phyloP scores from a whole-genome alignment of 805 yeast species.

The Scheffersomyces ergatensis region DNA sequence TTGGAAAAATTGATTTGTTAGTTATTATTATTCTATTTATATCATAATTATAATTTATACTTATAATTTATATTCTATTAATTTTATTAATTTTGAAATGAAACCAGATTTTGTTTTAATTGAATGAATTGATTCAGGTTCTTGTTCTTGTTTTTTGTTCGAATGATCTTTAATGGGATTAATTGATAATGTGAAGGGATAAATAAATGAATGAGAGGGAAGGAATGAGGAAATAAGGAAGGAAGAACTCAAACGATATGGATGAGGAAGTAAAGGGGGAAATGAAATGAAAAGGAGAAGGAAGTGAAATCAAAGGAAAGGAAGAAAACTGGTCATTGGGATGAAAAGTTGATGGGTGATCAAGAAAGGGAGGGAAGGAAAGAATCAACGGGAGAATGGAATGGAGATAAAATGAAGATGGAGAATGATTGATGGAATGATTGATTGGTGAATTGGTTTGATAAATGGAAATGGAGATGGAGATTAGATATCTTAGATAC shows the following conservation, averaged over 20 bases:
- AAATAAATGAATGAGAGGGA: conserved; percentile 2
- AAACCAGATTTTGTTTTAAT: neutral
- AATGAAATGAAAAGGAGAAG: conserved; percentile 2
- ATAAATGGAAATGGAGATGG: too few relatives aligned
- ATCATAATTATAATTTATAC: too few relatives aligned
- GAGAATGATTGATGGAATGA: too few relatives aligned
- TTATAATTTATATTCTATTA: too few relatives aligned
- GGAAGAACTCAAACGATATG: neutral
- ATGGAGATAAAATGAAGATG: too few relatives aligned
- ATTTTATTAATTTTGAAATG: neutral
- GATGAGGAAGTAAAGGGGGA: conserved; percentile 3
- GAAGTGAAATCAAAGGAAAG: conserved; percentile 2
- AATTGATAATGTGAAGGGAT: conserved; percentile 1
- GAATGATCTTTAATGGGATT: neutral
- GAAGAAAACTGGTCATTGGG: conserved; percentile 1
- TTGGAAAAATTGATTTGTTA: neutral
- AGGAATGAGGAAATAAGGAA: conserved; percentile 4
- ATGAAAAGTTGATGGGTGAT: neutral
- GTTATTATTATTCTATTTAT: neutral
- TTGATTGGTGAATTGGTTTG: too few relatives aligned
- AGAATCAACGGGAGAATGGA: too few relatives aligned
- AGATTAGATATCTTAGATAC: too few relatives aligned
- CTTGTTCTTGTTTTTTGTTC: too few relatives aligned
- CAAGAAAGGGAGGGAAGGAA: too few relatives aligned
- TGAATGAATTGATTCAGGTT: neutral